Evolutionary conservation across 306 rosid species (phyloP).

Genomic region (Abrus precatorius): DNA sequence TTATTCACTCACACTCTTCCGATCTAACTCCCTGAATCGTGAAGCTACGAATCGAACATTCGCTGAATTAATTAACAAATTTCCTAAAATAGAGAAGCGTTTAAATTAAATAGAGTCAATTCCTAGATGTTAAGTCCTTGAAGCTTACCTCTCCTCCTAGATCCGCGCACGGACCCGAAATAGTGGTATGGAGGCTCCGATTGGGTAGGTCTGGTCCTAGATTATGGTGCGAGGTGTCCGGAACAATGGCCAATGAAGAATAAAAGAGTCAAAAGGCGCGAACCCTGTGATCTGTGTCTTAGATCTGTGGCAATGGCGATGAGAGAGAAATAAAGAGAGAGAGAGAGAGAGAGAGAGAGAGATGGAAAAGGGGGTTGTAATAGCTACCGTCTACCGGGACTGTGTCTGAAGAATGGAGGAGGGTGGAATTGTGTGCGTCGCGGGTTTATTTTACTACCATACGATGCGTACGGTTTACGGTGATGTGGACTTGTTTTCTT

Average conservation of each 20-base stretch:
- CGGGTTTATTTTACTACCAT: conserved; percentile 27
- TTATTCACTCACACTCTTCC: not conserved
- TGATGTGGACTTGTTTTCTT: conserved; percentile 44
- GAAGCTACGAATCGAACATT: not conserved
- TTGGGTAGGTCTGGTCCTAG: not conserved
- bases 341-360: conserved; percentile 2
- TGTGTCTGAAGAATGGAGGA: conserved; percentile 24
- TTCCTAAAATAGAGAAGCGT: conserved; percentile 40
- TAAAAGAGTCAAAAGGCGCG: conserved; percentile 35
- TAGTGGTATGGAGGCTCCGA: conserved; percentile 43
- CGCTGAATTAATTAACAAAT: not conserved
- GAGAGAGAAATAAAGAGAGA: not conserved
- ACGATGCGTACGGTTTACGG: conserved; percentile 53
- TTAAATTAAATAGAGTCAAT: not conserved
- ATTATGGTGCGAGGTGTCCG: conserved; percentile 1
- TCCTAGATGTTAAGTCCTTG: not conserved
- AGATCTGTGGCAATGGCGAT: conserved; percentile 39
- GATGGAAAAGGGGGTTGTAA: not conserved
- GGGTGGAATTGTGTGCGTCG: conserved; percentile 37
- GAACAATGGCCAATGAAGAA: conserved; percentile 21
- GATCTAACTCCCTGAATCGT: not conserved
- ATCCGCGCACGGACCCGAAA: conserved; percentile 48
- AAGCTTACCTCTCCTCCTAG: conserved; percentile 50
- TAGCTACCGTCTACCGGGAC: conserved; percentile 27
- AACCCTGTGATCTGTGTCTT: conserved; percentile 30